These are phyloP conservation scores for Eucalyptus fibrosa DNA, from an alignment of 345 rosid genomes.

Conservation along the genomic window DNA sequence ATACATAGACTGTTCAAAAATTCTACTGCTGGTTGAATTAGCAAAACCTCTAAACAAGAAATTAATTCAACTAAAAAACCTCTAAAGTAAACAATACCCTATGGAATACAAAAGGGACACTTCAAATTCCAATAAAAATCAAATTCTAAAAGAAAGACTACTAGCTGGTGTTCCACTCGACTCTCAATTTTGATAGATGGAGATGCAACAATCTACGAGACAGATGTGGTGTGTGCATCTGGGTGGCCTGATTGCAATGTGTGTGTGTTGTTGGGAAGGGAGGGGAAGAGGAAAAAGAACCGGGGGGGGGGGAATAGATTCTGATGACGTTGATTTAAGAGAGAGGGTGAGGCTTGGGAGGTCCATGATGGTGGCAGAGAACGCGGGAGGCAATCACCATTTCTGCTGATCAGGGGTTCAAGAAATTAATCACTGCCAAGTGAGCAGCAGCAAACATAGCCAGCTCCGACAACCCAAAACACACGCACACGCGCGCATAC, in stretches of 20 bases:
- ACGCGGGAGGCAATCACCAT: neutral
- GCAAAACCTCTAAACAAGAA: neutral
- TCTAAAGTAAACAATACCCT: neutral
- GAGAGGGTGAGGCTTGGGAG: neutral
- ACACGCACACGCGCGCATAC: accelerated
- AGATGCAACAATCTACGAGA: neutral
- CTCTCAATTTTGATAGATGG: neutral
- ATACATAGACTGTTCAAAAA: neutral
- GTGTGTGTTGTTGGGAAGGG: neutral
- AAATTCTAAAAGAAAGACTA: neutral
- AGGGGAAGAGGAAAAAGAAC: too few relatives aligned
- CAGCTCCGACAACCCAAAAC: neutral
- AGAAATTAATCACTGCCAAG: neutral
- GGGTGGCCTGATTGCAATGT: neutral
- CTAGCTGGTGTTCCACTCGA: neutral
- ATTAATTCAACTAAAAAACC: neutral
- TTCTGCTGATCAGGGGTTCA: neutral
- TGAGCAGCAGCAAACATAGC: neutral
- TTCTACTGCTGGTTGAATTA: neutral
- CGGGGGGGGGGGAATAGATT: neutral
- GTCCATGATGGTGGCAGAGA: neutral
- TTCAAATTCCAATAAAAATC: neutral
- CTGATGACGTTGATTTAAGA: neutral
- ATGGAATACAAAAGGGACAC: neutral
- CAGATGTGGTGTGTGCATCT: neutral